phyloP scores from a whole-genome alignment of 78 protist genomes.

The Polysphondylium violaceum region DNA sequence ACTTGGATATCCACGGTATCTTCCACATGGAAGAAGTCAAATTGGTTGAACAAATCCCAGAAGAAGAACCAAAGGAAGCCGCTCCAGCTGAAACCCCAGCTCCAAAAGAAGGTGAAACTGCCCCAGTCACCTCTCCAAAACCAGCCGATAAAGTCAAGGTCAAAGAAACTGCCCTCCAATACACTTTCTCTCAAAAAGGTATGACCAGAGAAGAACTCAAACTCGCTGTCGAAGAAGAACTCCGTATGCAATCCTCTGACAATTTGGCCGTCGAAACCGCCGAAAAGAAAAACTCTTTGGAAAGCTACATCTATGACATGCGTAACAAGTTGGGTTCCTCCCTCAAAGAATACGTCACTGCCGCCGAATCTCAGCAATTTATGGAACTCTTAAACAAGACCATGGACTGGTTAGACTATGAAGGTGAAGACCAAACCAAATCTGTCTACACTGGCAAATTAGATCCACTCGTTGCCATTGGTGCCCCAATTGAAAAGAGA shows the following conservation, averaged over 20 bases:
- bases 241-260: conserved; percentile 85
- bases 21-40: conserved; percentile 85
- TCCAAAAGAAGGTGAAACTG: conserved; percentile 37
- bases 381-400: conserved; percentile 14
- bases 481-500: conserved; percentile 69
- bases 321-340: conserved; percentile 72
- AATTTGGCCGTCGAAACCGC: conserved; percentile 68
- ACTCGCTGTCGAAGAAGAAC: conserved; percentile 79
- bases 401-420: conserved; percentile 95
- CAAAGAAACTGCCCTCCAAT: conserved; percentile 40
- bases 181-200: neutral
- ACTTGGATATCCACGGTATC: conserved; percentile 87
- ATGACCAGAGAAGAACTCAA: conserved; percentile 30
- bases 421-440: conserved; percentile 94
- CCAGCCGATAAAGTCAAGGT: conserved; percentile 77
- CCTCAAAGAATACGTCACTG: conserved; percentile 53
- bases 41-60: conserved; percentile 73
- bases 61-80: conserved; percentile 42
- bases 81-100: conserved; percentile 1
- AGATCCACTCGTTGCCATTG: conserved; percentile 45
- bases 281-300: conserved; percentile 89
- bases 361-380: conserved; percentile 51
- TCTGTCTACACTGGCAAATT: conserved; percentile 80
- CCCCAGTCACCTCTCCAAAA: conserved; percentile 8
- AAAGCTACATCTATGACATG: conserved; percentile 92